Percentiles rank a stretch among this genome's conserved stretches.
phyloP scores from a whole-genome alignment of 768 basidiomycete genomes.

The Tubosaeta brunneosetosa region DNA sequence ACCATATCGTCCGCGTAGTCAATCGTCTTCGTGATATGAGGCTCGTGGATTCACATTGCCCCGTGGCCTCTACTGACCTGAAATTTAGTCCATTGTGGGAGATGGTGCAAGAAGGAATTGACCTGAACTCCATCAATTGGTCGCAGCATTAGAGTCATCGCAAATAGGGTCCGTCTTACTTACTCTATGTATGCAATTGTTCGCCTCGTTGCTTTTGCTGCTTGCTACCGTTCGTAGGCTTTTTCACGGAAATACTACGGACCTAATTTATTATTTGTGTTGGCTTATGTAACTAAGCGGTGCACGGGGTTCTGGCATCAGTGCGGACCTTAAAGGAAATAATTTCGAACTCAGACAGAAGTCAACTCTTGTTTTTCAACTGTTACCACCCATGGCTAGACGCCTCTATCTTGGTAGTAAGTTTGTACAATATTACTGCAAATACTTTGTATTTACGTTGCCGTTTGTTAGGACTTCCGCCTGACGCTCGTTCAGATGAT shows the following conservation, averaged over 20 bases:
- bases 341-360: slow-evolving; percentile 31
- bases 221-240: not conserved
- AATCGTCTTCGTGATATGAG: slow-evolving; percentile 90
- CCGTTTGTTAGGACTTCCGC: slow-evolving; percentile 59
- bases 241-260: not conserved
- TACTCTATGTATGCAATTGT: slow-evolving; percentile 13
- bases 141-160: slow-evolving; percentile 48
- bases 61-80: slow-evolving; percentile 8
- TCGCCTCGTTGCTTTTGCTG: not conserved
- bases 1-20: slow-evolving; percentile 84
- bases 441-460: slow-evolving; percentile 1
- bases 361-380: slow-evolving; percentile 27
- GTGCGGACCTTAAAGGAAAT: slow-evolving; percentile 29
- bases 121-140: slow-evolving; percentile 94
- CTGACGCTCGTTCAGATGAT: slow-evolving; percentile 79
- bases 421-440: slow-evolving; percentile 20
- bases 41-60: slow-evolving; percentile 33
- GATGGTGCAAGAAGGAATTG: slow-evolving; percentile 99
- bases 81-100: slow-evolving; percentile 86
- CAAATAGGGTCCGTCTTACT: not conserved
- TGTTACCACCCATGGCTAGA: slow-evolving; percentile 58
- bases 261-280: too few relatives aligned
- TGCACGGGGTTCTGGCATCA: slow-evolving; percentile 16
- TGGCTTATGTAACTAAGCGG: not conserved
- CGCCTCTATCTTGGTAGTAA: slow-evolving; percentile 84